These are phyloP conservation scores for Arctium minus DNA, from an alignment of 129 eudicot genomes.

Conservation along the genomic window DNA sequence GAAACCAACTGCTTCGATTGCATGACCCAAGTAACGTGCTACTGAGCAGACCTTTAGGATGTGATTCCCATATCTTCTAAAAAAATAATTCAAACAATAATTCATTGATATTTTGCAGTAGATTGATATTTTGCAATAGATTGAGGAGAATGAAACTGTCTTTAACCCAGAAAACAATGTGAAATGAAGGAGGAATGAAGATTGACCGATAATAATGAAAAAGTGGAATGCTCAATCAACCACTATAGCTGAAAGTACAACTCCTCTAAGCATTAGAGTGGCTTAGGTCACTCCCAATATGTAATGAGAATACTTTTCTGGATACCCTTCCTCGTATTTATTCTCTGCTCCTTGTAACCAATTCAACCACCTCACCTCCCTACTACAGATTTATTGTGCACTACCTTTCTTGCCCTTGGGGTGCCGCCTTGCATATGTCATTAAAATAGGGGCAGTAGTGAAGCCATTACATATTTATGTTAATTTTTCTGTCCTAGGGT, in stretches of 20 bases:
- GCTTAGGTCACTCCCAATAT: not conserved
- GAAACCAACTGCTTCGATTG: slow-evolving; percentile 10
- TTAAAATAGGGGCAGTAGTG: not conserved
- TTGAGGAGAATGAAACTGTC: not conserved
- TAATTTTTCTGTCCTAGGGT: not conserved
- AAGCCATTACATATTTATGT: not conserved
- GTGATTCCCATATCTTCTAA: not conserved
- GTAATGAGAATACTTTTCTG: not conserved
- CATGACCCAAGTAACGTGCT: slow-evolving; percentile 7
- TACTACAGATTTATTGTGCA: not conserved
- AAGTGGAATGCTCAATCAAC: not conserved
- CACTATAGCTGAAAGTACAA: not conserved
- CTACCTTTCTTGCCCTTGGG: not conserved
- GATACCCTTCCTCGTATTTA: not conserved
- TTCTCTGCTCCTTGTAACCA: not conserved
- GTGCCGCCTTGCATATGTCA: not conserved
- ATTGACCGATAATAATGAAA: not conserved
- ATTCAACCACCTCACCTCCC: not conserved
- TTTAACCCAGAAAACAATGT: not conserved
- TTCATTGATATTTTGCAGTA: not conserved
- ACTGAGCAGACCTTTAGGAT: not conserved
- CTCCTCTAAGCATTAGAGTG: not conserved
- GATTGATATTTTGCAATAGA: not conserved
- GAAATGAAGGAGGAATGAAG: not conserved
- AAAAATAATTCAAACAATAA: not conserved